These are phyloP conservation scores for Penicillium herquei DNA, from an alignment of 495 filamentous ascomycete species.

Conservation along the genomic window DNA sequence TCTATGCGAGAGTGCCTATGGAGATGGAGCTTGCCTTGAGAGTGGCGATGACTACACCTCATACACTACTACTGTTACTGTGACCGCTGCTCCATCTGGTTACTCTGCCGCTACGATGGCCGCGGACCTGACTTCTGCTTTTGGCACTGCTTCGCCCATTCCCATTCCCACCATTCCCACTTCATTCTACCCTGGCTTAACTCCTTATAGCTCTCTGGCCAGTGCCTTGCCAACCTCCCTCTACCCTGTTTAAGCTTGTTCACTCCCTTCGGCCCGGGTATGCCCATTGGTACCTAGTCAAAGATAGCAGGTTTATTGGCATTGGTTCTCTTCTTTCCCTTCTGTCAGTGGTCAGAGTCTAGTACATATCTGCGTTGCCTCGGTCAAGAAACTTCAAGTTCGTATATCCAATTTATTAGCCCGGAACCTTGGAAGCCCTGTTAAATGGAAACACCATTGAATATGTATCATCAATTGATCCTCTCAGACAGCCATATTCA, in stretches of 20 bases:
- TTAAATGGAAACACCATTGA: too few relatives aligned
- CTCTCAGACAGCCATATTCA: too few relatives aligned
- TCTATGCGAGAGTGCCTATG: conserved; percentile 50
- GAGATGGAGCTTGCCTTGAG: conserved; percentile 46
- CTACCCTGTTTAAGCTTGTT: background rate
- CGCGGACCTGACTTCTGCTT: conserved; percentile 40
- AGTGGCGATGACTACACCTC: conserved; percentile 19
- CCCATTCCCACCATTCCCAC: conserved; percentile 56
- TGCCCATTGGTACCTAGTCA: too few relatives aligned
- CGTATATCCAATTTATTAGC: too few relatives aligned
- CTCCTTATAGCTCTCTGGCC: conserved; percentile 32
- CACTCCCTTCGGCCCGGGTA: too few relatives aligned
- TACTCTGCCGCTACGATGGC: conserved; percentile 52
- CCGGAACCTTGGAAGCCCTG: too few relatives aligned
- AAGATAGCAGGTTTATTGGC: too few relatives aligned
- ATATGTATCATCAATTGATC: too few relatives aligned
- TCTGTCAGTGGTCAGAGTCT: too few relatives aligned
- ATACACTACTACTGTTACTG: conserved; percentile 37
- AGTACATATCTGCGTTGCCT: too few relatives aligned
- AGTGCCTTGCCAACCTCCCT: conserved; percentile 11
- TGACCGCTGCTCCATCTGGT: conserved; percentile 38
- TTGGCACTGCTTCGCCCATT: conserved; percentile 45
- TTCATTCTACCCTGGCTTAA: conserved; percentile 52
- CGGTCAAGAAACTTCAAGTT: too few relatives aligned
- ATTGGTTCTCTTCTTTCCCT: too few relatives aligned